These are phyloP conservation scores for Pseudozyma thailandica DNA, from an alignment of 1,284 basidiomycete genomes.

Conservation along the genomic window DNA sequence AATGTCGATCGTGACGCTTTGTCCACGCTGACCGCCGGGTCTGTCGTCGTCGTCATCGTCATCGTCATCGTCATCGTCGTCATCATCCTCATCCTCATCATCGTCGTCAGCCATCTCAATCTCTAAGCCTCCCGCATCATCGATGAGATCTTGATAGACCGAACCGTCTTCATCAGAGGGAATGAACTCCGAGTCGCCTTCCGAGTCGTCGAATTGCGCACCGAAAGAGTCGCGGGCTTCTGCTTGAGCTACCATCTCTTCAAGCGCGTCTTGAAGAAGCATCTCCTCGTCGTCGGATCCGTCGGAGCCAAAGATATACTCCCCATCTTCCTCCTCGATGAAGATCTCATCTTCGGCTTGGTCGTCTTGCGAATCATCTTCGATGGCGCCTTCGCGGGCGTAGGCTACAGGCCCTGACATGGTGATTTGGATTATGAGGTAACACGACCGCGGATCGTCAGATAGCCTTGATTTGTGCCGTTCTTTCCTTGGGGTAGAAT, in stretches of 20 bases:
- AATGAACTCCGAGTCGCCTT: constrained; percentile 36
- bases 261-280: constrained; percentile 40
- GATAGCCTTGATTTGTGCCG: too few species aligned
- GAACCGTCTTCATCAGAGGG: constrained; percentile 31
- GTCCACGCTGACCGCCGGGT: constrained; percentile 22
- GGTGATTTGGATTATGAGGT: background rate
- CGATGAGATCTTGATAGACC: constrained; percentile 28
- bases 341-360: constrained; percentile 19
- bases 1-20: constrained; percentile 44
- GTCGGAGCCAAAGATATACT: constrained; percentile 28
- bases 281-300: constrained; percentile 49
- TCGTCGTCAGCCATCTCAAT: constrained; percentile 40
- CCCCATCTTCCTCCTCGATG: constrained; percentile 21
- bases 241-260: constrained; percentile 42
- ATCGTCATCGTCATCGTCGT: constrained; percentile 24
- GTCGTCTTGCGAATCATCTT: constrained; percentile 25
- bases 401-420: constrained; percentile 14
- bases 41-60: constrained; percentile 18
- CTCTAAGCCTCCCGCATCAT: constrained; percentile 33
- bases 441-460: too few species aligned
- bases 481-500: too few species aligned
- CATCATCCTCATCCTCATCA: constrained; percentile 24
- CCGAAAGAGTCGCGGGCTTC: constrained; percentile 31
- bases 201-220: constrained; percentile 36
- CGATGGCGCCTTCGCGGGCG: constrained; percentile 29